phyloP scores from a whole-genome alignment of 1,139 yeast species.

The Blastobotrys aristatus region DNA sequence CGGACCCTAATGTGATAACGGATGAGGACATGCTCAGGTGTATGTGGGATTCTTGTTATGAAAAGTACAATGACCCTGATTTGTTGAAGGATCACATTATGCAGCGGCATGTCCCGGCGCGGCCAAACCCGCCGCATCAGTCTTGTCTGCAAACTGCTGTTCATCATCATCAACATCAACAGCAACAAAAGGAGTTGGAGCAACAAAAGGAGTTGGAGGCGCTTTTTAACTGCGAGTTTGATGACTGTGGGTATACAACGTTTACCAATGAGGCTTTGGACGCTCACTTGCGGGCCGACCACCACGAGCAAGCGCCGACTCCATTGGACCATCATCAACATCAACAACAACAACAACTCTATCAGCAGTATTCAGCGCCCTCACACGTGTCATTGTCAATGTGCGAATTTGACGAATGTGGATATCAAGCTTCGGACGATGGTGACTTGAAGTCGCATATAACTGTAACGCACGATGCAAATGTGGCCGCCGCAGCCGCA shows the following conservation, averaged over 20 bases:
- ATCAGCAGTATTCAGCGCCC: neutral
- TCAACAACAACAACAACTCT: neutral
- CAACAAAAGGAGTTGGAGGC: neutral
- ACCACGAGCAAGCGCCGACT: neutral
- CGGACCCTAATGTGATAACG: neutral
- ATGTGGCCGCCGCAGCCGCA: no score
- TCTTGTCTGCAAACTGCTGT: conserved; percentile 17
- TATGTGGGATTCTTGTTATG: conserved; percentile 40
- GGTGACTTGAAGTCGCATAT: conserved; percentile 57
- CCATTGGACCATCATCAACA: neutral
- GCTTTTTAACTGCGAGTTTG: neutral
- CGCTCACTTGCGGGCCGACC: neutral
- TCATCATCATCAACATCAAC: neutral
- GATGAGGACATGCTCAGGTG: conserved; percentile 22
- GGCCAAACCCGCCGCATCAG: conserved; percentile 24
- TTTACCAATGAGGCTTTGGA: neutral
- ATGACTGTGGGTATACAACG: neutral
- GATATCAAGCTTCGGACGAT: conserved; percentile 48
- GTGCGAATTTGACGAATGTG: conserved; percentile 76
- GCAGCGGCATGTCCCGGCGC: conserved; percentile 30
- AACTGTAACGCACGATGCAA: conserved; percentile 29
- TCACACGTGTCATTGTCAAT: conserved; percentile 29
- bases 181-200: neutral
- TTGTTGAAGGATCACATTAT: conserved; percentile 35
- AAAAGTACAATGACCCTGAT: conserved; percentile 29